Base-by-base conservation (phyloP, 345 rosid genomes). In the Ceriops decandra region DNA sequence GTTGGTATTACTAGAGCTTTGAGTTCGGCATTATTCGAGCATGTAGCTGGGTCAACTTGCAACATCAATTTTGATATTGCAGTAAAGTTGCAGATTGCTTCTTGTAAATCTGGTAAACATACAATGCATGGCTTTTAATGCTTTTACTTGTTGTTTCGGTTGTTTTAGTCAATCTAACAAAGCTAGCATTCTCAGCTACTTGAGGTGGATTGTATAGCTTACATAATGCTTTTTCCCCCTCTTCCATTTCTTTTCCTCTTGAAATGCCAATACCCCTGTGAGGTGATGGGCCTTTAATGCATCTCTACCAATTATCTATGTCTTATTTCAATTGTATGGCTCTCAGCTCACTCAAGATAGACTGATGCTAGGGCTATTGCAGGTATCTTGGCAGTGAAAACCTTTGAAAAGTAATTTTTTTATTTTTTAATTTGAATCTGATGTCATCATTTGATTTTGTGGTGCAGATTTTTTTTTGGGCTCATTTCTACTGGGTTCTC, bases 31-130 rank as follows among this genome's bases (percentile, higher is more conserved):
- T 76, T 79, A 7, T 35, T 60, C 10, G 63, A 73, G 56, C 66
- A 69, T 69, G 74, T 63, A n/a, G 72, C 62, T 54, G 79, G 61
- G 36, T 76, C 63, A 22, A 71, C 70, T 71, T 81, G 68, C 26
- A 59, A 76, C 66, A 62, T 62, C 7, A 74, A 59, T 56, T 33
- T 49, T 9, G 70, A 60, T 57, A 26, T n/a, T 67, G 57, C 68
- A 17, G 56, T 72, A 6, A 82, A 77, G 61, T 67, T 76, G 0
- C 15, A 77, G 20, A 69, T 77, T 68, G 54, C 83, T 57, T 75
- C 82, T 3, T 68, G 53, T 38, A 21, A 69, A 72, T 77, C 76
- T 53, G 86, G 93, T 85, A 77, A 72, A 60, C 21, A 11, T 63
- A 38, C 30, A 75, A 31, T 30, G 30, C 49, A 58, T 27, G 5